Percentiles rank a stretch among this genome's conserved stretches.
Evolutionary conservation across 495 filamentous ascomycete genomes (phyloP).

Genomic region (Penicillium longicatenatum): DNA sequence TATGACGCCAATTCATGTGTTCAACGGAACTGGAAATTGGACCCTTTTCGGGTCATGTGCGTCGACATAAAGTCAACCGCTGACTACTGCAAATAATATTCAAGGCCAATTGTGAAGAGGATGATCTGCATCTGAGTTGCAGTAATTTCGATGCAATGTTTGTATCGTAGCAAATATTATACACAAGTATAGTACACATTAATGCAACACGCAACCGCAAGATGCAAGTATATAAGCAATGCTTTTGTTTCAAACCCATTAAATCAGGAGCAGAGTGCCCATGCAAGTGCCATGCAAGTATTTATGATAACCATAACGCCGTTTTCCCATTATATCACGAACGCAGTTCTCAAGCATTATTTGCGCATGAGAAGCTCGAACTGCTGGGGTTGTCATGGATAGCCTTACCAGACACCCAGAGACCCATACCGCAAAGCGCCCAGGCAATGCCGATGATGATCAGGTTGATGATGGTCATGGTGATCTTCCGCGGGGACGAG

Average conservation of each 20-base stretch:
- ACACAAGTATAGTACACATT: background rate
- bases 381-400: slow-evolving; percentile 39
- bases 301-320: slow-evolving; percentile 1
- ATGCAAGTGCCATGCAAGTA: background rate
- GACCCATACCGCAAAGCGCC: slow-evolving; percentile 36
- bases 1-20: too few relatives aligned
- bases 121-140: background rate
- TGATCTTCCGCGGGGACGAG: slow-evolving; percentile 25
- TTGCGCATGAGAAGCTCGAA: slow-evolving; percentile 36
- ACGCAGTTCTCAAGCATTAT: slow-evolving; percentile 17
- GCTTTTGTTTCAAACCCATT: background rate
- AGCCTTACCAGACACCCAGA: slow-evolving; percentile 42
- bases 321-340: background rate
- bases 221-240: background rate
- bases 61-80: too few relatives aligned
- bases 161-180: background rate
- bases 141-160: background rate
- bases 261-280: background rate
- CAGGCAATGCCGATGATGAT: slow-evolving; percentile 30
- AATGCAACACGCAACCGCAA: background rate
- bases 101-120: background rate
- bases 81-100: too few relatives aligned
- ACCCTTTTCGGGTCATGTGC: too few relatives aligned
- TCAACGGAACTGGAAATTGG: too few relatives aligned
- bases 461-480: slow-evolving; percentile 35